These are phyloP conservation scores for Penicillium sp. DNA, from an alignment of 2,329 filamentous ascomycete genomes.

Conservation along the genomic window DNA sequence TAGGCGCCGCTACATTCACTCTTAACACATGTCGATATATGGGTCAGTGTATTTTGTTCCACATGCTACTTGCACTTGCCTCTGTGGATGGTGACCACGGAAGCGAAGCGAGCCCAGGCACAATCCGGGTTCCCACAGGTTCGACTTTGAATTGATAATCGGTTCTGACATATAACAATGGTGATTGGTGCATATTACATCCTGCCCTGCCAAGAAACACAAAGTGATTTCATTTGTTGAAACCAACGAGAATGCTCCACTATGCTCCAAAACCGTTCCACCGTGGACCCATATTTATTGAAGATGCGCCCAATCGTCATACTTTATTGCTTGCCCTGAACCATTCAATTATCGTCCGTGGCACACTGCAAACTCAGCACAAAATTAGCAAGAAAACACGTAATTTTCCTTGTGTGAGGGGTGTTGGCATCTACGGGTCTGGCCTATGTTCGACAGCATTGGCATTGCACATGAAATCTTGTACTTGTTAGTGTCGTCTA, in stretches of 20 bases:
- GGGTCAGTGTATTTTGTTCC: neutral
- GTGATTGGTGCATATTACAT: conserved; percentile 8
- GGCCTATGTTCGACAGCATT: neutral
- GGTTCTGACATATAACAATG: too few relatives aligned
- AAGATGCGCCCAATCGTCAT: conserved; percentile 4
- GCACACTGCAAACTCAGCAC: neutral
- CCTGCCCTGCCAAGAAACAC: conserved; percentile 14
- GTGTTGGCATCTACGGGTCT: neutral
- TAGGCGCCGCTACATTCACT: neutral
- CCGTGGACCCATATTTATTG: neutral
- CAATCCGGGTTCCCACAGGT: neutral
- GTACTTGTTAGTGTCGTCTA: neutral
- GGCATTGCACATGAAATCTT: neutral
- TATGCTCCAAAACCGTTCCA: neutral
- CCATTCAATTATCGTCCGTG: conserved; percentile 4
- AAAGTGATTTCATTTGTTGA: conserved; percentile 2
- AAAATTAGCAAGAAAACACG: conserved; percentile 7
- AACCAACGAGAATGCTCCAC: neutral
- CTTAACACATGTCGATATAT: too few relatives aligned
- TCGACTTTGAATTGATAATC: neutral
- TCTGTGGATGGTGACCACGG: neutral
- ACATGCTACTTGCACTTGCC: neutral
- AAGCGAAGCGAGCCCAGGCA: neutral
- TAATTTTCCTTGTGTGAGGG: neutral
- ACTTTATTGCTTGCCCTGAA: conserved; percentile 10